Evolutionary conservation across 2,329 filamentous ascomycete genomes (phyloP).

Genomic region (Talaromyces sp.): DNA sequence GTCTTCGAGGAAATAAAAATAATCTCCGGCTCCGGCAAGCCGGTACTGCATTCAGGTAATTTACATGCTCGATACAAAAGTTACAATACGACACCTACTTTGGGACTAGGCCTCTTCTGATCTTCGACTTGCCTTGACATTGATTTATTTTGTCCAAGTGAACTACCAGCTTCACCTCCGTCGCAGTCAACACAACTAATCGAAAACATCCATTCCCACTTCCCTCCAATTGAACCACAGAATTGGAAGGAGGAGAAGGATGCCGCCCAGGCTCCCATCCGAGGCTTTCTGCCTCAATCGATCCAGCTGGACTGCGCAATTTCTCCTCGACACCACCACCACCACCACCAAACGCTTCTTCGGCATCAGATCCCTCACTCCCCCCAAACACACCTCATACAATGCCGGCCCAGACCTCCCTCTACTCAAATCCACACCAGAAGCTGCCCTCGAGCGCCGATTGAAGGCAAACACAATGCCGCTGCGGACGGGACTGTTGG

Average conservation of each 20-base stretch:
- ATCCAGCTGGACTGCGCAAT: constrained; percentile 23
- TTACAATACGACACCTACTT: neutral
- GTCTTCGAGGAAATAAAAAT: neutral
- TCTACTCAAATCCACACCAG: constrained; percentile 51
- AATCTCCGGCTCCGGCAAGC: constrained; percentile 5
- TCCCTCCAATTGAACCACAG: constrained; percentile 8
- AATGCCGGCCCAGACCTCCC: constrained; percentile 48
- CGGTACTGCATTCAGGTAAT: too few species aligned
- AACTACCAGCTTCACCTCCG: neutral
- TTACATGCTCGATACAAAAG: neutral
- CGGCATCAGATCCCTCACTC: constrained; percentile 55
- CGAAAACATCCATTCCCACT: neutral
- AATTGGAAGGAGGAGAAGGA: neutral
- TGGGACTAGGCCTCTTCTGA: neutral
- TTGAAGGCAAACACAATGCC: constrained; percentile 50
- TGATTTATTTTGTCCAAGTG: constrained; percentile 7
- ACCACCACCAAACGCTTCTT: constrained; percentile 34
- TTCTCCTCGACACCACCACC: constrained; percentile 20
- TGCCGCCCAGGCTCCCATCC: constrained; percentile 14
- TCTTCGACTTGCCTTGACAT: neutral
- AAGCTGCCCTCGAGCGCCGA: constrained; percentile 57
- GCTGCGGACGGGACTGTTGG: constrained; percentile 73
- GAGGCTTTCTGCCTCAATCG: constrained; percentile 29
- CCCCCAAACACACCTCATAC: constrained; percentile 49
- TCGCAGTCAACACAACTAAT: neutral